Evolutionary conservation across 371 early-diverging fungal species (phyloP), one percentile per base, ranked within the genome.

Genomic region (Choanephora cucurbitarum): DNA sequence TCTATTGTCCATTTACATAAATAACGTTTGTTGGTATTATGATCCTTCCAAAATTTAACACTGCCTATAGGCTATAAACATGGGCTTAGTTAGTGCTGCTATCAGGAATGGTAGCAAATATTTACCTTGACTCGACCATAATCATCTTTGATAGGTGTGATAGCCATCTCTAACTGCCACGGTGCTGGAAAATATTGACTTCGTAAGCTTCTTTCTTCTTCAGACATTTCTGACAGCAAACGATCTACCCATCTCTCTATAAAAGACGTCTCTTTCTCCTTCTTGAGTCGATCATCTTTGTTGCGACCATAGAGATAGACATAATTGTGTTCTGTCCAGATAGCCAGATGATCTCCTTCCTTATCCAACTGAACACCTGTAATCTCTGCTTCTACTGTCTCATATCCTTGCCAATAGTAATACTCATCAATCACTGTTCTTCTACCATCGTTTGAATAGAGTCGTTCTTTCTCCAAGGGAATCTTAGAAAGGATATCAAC

Each of bases 291-390:
- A 15, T 23, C 44, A 44, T 14, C 32, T 33, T 6, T 37, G 6
- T 43, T n/a, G 31, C 72, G 47, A 19, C 52, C 57, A 55, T 72
- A 72, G 11, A 72, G 62, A n/a, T 68, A 62, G 13, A 72, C 48
- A 33, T 55, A 39, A 17, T 68, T 61, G 1, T 49, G 54, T 31
- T 76, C 73, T 11, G 77, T 72, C 79, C 79, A 78, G 6, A 73
- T 21, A 0, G 73, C 75, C 46, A 75, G 41, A 1, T 60, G 22
- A 0, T 60, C 58, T 0, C 73, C 73, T 9, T 60, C 49, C 0
- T 68, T 48, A 46, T 73, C 64, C 18, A 75, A 28, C 17, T 60
- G 40, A 24, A 70, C 40, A 1, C 79, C 79, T 5, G 33, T 37
- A 18, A 73, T 73, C 2, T 65, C 65, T 15, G 56, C 47, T 44